Evolutionary conservation across 1,284 basidiomycete genomes (phyloP).

Genomic region (Schizophyllum amplum): DNA sequence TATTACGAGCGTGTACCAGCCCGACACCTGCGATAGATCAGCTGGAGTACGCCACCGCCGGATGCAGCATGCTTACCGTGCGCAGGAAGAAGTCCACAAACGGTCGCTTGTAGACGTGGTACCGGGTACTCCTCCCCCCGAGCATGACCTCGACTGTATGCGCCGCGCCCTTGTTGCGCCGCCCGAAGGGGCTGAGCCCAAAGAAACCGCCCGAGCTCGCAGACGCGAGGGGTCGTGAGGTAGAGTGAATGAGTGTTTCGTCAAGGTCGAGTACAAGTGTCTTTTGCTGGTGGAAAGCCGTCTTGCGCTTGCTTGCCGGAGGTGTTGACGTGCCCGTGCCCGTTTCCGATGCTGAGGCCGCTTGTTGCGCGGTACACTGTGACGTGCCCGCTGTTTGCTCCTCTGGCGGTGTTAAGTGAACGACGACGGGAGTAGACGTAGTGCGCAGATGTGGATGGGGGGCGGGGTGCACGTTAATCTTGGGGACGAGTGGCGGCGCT

Average conservation of each 20-base stretch:
- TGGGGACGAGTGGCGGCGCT: neutral
- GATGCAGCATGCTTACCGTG: conserved; percentile 58
- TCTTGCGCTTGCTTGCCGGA: conserved; percentile 33
- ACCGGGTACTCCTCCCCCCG: conserved; percentile 83
- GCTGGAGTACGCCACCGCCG: neutral
- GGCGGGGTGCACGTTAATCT: neutral
- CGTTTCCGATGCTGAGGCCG: conserved; percentile 11
- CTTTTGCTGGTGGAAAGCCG: conserved; percentile 77
- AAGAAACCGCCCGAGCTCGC: conserved; percentile 45
- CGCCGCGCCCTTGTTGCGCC: conserved; percentile 63
- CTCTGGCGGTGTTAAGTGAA: neutral
- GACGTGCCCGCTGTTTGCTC: neutral
- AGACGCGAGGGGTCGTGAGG: conserved; percentile 65
- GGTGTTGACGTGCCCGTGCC: neutral
- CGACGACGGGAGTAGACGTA: neutral
- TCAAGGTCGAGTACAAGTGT: conserved; percentile 94
- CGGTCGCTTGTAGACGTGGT: conserved; percentile 98
- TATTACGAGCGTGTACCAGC: conserved; percentile 98
- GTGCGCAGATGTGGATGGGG: conserved; percentile 33
- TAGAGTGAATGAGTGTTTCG: conserved; percentile 97
- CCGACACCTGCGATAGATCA: conserved; percentile 64
- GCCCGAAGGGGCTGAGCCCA: conserved; percentile 48
- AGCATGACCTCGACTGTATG: conserved; percentile 96
- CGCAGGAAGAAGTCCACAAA: conserved; percentile 94
- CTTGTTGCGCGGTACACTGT: neutral